Conservation (phyloP, 345 rosid species). For the Eutrema yunnanense region DNA sequence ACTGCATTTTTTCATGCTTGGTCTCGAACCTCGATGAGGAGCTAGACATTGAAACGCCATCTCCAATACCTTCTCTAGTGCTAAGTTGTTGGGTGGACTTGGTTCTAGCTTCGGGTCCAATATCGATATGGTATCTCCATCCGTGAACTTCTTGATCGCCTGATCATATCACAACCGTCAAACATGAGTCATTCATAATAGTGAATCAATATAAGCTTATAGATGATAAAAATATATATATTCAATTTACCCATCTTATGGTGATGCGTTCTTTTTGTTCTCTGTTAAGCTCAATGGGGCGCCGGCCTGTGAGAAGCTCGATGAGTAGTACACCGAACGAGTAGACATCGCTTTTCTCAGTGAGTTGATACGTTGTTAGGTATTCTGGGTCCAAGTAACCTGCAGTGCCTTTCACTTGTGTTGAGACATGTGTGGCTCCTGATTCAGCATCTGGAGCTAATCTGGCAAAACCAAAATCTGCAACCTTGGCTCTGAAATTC, state of each 20-base stretch:
- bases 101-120: constrained; percentile 71
- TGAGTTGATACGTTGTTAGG: constrained; percentile 77
- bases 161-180: constrained; percentile 31
- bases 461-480: constrained; percentile 92
- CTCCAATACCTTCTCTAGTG: constrained; percentile 67
- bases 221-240: background rate
- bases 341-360: constrained; percentile 92
- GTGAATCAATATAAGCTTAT: background rate
- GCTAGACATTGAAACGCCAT: constrained; percentile 74
- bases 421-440: constrained; percentile 86
- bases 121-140: constrained; percentile 49
- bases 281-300: constrained; percentile 75
- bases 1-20: constrained; percentile 75
- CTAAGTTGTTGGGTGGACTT: constrained; percentile 41
- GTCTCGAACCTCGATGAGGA: constrained; percentile 59
- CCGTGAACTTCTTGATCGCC: constrained; percentile 69
- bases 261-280: constrained; percentile 76
- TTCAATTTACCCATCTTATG: constrained; percentile 57
- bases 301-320: constrained; percentile 73
- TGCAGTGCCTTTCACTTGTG: constrained; percentile 97
- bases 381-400: constrained; percentile 96
- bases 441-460: constrained; percentile 69
- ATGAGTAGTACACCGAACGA: constrained; percentile 86
- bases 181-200: background rate
- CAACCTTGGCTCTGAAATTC: constrained; percentile 82